Percentiles rank a stretch among this genome's conserved stretches.
Evolutionary conservation across 2,329 filamentous ascomycete species (phyloP).

Genomic region (Tolypocladium ovalisporum): DNA sequence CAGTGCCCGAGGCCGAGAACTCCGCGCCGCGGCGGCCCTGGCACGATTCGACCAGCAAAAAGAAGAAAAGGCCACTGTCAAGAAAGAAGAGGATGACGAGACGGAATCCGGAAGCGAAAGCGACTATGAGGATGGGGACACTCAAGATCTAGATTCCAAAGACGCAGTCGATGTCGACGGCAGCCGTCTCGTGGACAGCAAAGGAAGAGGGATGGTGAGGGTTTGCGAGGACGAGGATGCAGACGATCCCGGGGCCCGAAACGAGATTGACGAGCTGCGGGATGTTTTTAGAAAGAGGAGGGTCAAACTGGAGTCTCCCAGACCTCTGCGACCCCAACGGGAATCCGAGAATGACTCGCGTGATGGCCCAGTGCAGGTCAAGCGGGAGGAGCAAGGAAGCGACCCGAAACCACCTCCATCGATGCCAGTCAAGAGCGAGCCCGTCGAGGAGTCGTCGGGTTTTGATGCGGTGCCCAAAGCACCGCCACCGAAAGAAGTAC

Average conservation of each 20-base stretch:
- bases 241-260: constrained; percentile 31
- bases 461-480: not conserved
- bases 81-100: constrained; percentile 14
- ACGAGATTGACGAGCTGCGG: constrained; percentile 55
- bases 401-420: too few species aligned
- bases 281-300: constrained; percentile 18
- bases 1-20: constrained; percentile 63
- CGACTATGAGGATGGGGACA: constrained; percentile 35
- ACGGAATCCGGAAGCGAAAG: constrained; percentile 35
- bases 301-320: constrained; percentile 11
- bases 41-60: constrained; percentile 56
- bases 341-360: not conserved
- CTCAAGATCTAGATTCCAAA: constrained; percentile 26
- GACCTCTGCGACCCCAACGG: not conserved
- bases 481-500: not conserved
- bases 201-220: constrained; percentile 58
- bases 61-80: constrained; percentile 26
- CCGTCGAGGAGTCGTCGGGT: not conserved
- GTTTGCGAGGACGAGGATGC: constrained; percentile 61
- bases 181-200: constrained; percentile 49
- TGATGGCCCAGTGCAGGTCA: too few species aligned
- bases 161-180: constrained; percentile 57
- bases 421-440: not conserved
- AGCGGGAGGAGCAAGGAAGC: not conserved
- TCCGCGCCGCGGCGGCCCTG: constrained; percentile 66